A percentile compares a stretch with the other conserved stretches of the same genome.
Conservation (phyloP, 2,329 filamentous ascomycete genomes). For the Madurella mycetomatis region DNA sequence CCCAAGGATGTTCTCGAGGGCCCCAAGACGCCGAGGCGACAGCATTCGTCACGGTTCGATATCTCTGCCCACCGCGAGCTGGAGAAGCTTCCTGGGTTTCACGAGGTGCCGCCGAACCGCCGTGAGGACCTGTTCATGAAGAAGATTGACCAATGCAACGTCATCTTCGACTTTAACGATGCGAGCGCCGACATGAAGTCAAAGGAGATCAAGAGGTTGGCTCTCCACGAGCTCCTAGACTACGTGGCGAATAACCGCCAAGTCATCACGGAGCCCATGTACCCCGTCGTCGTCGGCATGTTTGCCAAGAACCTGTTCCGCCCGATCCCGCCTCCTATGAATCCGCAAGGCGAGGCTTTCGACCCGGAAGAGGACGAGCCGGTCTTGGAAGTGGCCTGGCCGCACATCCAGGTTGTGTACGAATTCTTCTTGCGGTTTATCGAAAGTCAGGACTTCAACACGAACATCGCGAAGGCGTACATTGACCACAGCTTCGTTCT, state of each 20-base stretch:
- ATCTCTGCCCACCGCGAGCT: constrained; percentile 95
- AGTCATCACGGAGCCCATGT: constrained; percentile 98
- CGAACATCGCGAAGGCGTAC: constrained; percentile 97
- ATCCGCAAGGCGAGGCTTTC: constrained; percentile 95
- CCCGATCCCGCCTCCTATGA: constrained; percentile 93
- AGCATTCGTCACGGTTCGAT: constrained; percentile 96
- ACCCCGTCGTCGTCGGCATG: constrained; percentile 97
- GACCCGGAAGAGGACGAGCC: constrained; percentile 98
- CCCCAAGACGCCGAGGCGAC: constrained; percentile 88
- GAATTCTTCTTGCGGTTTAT: constrained; percentile 99
- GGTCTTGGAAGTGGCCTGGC: constrained; percentile 96
- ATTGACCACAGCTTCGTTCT: constrained; percentile 98
- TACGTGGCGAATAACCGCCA: constrained; percentile 98
- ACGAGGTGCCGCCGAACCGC: constrained; percentile 92
- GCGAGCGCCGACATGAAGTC: constrained; percentile 98
- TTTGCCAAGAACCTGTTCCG: constrained; percentile 98
- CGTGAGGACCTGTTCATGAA: constrained; percentile 98
- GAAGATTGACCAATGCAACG: constrained; percentile 99
- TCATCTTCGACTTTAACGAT: constrained; percentile 99
- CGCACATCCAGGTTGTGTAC: constrained; percentile 98
- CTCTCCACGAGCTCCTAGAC: constrained; percentile 91
- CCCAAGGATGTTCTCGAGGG: constrained; percentile 97
- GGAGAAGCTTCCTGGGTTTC: constrained; percentile 95
- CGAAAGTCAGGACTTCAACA: constrained; percentile 99
- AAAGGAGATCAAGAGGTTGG: constrained; percentile 97